A percentile compares a stretch with the other conserved stretches of the same genome.
Evolutionary conservation across 768 basidiomycete species (phyloP).

Genomic region (Tubosaeta brunneosetosa): DNA sequence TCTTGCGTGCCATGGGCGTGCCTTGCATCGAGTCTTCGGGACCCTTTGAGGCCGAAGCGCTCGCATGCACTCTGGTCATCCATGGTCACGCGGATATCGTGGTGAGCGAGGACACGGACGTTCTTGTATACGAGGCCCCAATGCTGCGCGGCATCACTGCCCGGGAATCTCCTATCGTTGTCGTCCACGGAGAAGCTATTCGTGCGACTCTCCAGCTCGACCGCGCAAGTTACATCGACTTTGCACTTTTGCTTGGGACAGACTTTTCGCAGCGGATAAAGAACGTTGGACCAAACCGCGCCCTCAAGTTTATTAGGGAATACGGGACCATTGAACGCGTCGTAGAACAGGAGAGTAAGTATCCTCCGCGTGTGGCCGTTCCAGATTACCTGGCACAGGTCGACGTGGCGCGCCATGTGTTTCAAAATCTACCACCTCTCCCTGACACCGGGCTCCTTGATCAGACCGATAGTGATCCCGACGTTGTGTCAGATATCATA

Average conservation of each 20-base stretch:
- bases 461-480: slow-evolving; percentile 37
- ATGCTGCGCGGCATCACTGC: slow-evolving; percentile 74
- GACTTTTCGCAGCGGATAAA: slow-evolving; percentile 87
- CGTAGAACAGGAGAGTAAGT: slow-evolving; percentile 49
- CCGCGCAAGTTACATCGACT: slow-evolving; percentile 66
- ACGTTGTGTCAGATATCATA: slow-evolving; percentile 42
- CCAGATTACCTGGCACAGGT: slow-evolving; percentile 63
- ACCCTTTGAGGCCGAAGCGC: slow-evolving; percentile 79
- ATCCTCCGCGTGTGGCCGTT: slow-evolving; percentile 42
- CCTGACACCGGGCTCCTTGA: slow-evolving; percentile 40
- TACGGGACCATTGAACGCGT: slow-evolving; percentile 72
- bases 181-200: slow-evolving; percentile 62
- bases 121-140: slow-evolving; percentile 77
- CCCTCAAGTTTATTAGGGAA: slow-evolving; percentile 69
- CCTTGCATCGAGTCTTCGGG: slow-evolving; percentile 66
- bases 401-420: slow-evolving; percentile 56
- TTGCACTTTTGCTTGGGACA: slow-evolving; percentile 82
- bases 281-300: slow-evolving; percentile 72
- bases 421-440: slow-evolving; percentile 59
- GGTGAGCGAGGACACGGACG: slow-evolving; percentile 88
- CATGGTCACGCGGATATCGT: slow-evolving; percentile 81
- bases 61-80: slow-evolving; percentile 73
- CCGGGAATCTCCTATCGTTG: slow-evolving; percentile 51
- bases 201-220: slow-evolving; percentile 55
- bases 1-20: slow-evolving; percentile 78